phyloP scores from a whole-genome alignment of 116 monocot genomes.

The Papilionanthe hybrid region DNA sequence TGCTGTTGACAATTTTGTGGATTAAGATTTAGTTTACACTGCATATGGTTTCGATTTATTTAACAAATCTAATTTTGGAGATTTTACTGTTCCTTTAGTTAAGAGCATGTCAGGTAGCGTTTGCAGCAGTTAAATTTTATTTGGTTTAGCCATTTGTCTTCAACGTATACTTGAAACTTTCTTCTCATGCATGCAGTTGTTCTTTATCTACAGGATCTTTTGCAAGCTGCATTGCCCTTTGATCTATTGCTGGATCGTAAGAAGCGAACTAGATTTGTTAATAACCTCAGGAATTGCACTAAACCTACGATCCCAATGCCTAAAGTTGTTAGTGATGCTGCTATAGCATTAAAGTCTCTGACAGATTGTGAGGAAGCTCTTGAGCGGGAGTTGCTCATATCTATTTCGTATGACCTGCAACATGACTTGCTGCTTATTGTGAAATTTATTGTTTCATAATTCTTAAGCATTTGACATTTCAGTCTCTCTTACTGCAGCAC shows the following conservation, averaged over 20 bases:
- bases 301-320: slow-evolving; percentile 23
- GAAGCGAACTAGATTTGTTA: slow-evolving; percentile 59
- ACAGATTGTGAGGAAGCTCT: slow-evolving; percentile 86
- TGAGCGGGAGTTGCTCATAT: slow-evolving; percentile 79
- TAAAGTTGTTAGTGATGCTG: slow-evolving; percentile 71
- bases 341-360: slow-evolving; percentile 72
- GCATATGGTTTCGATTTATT: no score
- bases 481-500: neutral
- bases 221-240: slow-evolving; percentile 92
- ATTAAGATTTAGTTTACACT: no score
- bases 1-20: no score
- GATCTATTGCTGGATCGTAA: slow-evolving; percentile 83
- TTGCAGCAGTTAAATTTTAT: no score
- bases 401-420: slow-evolving; percentile 68
- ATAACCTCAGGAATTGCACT: slow-evolving; percentile 36
- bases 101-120: no score
- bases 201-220: slow-evolving; percentile 56
- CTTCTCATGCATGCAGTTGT: neutral
- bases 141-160: neutral
- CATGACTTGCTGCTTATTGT: neutral
- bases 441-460: neutral
- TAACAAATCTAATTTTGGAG: no score
- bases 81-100: no score
- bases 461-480: neutral
- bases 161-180: neutral